These are phyloP conservation scores for Wickerhamiella sergipiensis DNA, from an alignment of 805 yeast genomes.

Conservation along the genomic window DNA sequence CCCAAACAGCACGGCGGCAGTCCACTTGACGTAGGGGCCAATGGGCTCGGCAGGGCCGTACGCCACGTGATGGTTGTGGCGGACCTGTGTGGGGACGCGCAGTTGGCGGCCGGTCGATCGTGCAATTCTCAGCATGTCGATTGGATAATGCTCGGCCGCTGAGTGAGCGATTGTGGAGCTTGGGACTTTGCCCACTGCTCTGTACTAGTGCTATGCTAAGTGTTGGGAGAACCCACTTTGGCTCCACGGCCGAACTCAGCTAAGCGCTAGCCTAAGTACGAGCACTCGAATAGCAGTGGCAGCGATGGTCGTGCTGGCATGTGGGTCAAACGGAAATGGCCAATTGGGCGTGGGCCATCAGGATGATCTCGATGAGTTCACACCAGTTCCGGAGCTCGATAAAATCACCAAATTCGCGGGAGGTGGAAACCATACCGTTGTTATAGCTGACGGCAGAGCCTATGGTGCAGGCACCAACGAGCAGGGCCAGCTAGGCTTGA, in stretches of 20 bases:
- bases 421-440: conserved; percentile 80
- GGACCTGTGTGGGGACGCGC: not conserved
- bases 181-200: not conserved
- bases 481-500: conserved; percentile 40
- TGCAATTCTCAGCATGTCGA: conserved; percentile 2
- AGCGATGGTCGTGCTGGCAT: conserved; percentile 25
- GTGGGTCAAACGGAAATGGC: conserved; percentile 76
- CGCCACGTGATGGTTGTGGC: conserved; percentile 9
- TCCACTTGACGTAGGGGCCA: conserved; percentile 15
- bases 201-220: too few relatives aligned
- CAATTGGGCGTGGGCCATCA: conserved; percentile 55
- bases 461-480: conserved; percentile 48
- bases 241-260: too few relatives aligned
- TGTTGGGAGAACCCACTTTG: too few relatives aligned
- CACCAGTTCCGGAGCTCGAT: conserved; percentile 9
- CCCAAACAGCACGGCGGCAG: conserved; percentile 12
- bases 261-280: too few relatives aligned
- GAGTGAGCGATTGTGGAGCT: too few relatives aligned
- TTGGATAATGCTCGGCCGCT: not conserved
- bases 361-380: conserved; percentile 33
- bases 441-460: conserved; percentile 42
- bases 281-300: too few relatives aligned
- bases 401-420: conserved; percentile 31
- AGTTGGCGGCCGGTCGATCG: not conserved
- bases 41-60: conserved; percentile 19